phyloP scores from a whole-genome alignment of 768 basidiomycete species.

The Inosperma sp. region DNA sequence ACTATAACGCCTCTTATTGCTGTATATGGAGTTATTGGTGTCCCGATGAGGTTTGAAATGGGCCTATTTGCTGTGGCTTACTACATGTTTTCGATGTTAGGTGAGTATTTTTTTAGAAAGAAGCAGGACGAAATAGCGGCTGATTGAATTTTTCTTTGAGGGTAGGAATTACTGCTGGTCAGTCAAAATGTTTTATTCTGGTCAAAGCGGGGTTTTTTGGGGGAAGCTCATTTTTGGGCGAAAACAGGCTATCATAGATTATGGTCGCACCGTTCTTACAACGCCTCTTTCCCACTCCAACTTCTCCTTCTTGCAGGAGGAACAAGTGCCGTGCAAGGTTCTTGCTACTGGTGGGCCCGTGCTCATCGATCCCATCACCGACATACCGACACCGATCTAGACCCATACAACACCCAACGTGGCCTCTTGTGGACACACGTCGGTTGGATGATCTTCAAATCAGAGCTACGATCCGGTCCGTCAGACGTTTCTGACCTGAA shows the following conservation, averaged over 20 bases:
- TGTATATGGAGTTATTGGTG: slow-evolving; percentile 58
- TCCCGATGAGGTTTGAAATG: slow-evolving; percentile 48
- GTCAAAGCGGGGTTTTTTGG: neutral
- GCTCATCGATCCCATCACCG: slow-evolving; percentile 82
- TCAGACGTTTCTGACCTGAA: slow-evolving; percentile 71
- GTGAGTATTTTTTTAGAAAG: slow-evolving; percentile 33
- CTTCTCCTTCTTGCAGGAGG: slow-evolving; percentile 68
- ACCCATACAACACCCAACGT: slow-evolving; percentile 78
- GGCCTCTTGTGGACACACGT: slow-evolving; percentile 78
- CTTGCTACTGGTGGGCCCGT: slow-evolving; percentile 84
- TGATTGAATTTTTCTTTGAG: slow-evolving; percentile 23
- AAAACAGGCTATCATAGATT: slow-evolving; percentile 70
- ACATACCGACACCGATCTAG: slow-evolving; percentile 80
- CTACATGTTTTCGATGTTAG: slow-evolving; percentile 86
- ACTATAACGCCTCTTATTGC: slow-evolving; percentile 67
- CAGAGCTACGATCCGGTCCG: slow-evolving; percentile 62
- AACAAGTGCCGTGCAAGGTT: slow-evolving; percentile 80
- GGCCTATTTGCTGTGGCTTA: slow-evolving; percentile 58
- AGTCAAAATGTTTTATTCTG: slow-evolving; percentile 7
- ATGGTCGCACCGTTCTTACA: slow-evolving; percentile 83
- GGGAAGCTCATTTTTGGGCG: neutral
- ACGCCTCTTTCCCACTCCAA: slow-evolving; percentile 68
- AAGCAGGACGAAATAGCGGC: slow-evolving; percentile 18
- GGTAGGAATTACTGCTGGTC: slow-evolving; percentile 49
- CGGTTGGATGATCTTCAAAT: slow-evolving; percentile 82